Evolutionary conservation across 2,329 filamentous ascomycete species (phyloP).

Genomic region (Rutstroemia sp.): DNA sequence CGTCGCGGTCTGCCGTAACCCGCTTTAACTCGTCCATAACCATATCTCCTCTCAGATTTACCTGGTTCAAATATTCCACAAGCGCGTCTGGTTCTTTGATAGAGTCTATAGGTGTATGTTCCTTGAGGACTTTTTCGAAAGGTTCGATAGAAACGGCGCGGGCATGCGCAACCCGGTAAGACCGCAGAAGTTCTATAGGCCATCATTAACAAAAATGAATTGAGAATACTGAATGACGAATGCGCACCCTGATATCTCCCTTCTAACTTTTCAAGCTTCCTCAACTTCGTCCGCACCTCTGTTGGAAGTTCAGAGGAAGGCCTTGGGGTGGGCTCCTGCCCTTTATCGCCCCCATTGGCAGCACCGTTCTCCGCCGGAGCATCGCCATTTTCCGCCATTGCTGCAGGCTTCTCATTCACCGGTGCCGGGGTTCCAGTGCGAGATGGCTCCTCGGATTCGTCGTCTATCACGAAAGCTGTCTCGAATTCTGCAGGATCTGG

Average conservation of each 20-base stretch:
- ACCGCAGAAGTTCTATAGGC: slow-evolving; percentile 69
- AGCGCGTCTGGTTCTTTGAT: slow-evolving; percentile 80
- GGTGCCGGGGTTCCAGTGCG: slow-evolving; percentile 51
- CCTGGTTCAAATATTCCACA: slow-evolving; percentile 82
- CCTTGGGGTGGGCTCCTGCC: slow-evolving; percentile 15
- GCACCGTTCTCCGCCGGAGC: slow-evolving; percentile 17
- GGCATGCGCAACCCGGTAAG: slow-evolving; percentile 85
- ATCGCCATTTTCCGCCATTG: slow-evolving; percentile 15
- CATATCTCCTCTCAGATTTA: slow-evolving; percentile 84
- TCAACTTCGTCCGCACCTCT: slow-evolving; percentile 68
- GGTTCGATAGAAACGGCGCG: slow-evolving; percentile 82
- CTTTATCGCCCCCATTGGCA: slow-evolving; percentile 25
- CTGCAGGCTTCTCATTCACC: slow-evolving; percentile 27
- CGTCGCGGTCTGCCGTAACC: slow-evolving; percentile 74
- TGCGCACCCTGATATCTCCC: slow-evolving; percentile 70
- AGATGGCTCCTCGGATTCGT: slow-evolving; percentile 61
- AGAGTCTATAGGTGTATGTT: slow-evolving; percentile 85
- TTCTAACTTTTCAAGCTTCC: slow-evolving; percentile 86
- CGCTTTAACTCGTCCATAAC: slow-evolving; percentile 88
- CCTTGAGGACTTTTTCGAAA: slow-evolving; percentile 84
- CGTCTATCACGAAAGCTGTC: slow-evolving; percentile 77
- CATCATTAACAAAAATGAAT: slow-evolving; percentile 12
- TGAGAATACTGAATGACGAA: neutral
- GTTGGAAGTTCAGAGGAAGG: slow-evolving; percentile 44
- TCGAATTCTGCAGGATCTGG: slow-evolving; percentile 87